Conservation (phyloP, 2,329 filamentous ascomycete species). For the Ploettnerulaceae sp. region DNA sequence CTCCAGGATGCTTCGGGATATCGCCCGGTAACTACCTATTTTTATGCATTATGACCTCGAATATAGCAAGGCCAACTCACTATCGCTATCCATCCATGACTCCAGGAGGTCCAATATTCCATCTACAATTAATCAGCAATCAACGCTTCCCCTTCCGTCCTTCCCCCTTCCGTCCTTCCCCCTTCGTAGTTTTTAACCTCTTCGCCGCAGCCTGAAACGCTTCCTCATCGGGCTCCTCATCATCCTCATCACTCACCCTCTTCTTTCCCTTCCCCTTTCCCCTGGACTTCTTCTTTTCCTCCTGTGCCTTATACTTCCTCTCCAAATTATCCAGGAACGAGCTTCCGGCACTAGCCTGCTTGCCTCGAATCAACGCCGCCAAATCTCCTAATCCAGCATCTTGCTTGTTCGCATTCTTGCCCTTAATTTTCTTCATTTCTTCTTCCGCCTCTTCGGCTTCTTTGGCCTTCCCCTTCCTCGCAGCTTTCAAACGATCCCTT, state of each 20-base stretch:
- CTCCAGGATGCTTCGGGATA: too few species aligned
- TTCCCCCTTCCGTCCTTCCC: conserved; percentile 16
- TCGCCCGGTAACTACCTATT: too few species aligned
- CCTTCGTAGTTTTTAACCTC: conserved; percentile 36
- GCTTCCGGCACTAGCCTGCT: conserved; percentile 57
- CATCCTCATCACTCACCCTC: conserved; percentile 52
- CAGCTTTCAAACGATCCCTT: conserved; percentile 60
- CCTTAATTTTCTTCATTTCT: conserved; percentile 65
- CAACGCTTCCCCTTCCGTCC: conserved; percentile 27
- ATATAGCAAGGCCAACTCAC: neutral
- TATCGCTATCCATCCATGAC: conserved; percentile 12
- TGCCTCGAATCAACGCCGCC: conserved; percentile 68
- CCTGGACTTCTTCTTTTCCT: conserved; percentile 40
- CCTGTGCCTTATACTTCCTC: conserved; percentile 62
- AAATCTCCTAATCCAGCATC: conserved; percentile 43
- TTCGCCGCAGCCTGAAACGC: conserved; percentile 54
- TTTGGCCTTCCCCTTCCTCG: too few species aligned
- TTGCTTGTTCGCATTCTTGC: conserved; percentile 39
- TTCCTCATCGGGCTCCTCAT: conserved; percentile 60
- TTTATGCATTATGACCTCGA: too few species aligned
- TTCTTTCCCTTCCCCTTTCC: conserved; percentile 52
- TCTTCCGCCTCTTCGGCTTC: conserved; percentile 72
- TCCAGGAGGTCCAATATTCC: conserved; percentile 11
- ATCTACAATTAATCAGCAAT: conserved; percentile 1
- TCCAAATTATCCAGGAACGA: conserved; percentile 69